A percentile compares a stretch with the other conserved stretches of the same genome.
Evolutionary conservation across 2,329 filamentous ascomycete species (phyloP).

Genomic region (Fusarium siculi): DNA sequence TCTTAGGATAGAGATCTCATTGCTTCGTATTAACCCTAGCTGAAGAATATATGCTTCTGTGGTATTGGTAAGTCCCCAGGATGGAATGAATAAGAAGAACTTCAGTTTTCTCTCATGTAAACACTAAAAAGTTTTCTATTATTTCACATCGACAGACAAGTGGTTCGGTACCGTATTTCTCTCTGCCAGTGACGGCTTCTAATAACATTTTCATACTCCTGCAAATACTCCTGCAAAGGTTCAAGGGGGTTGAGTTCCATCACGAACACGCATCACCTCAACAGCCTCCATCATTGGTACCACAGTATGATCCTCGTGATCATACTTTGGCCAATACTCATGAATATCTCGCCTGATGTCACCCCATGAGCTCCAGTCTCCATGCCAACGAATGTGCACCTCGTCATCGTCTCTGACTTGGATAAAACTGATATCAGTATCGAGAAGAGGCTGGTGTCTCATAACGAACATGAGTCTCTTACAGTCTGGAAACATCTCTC

Average conservation of each 20-base stretch:
- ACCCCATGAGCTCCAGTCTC: neutral
- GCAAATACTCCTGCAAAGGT: neutral
- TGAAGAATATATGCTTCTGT: neutral
- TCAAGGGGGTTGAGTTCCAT: neutral
- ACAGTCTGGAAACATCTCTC: neutral
- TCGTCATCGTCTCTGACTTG: rapidly evolving
- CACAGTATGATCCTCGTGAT: neutral
- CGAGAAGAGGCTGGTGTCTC: neutral
- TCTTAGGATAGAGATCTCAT: neutral
- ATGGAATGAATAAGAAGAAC: neutral
- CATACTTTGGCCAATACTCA: neutral
- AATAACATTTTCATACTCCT: neutral
- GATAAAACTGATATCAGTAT: neutral
- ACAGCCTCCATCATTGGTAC: neutral
- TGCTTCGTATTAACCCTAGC: neutral
- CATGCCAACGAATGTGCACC: neutral
- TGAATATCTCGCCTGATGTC: neutral
- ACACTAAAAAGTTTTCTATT: neutral
- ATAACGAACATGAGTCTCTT: neutral
- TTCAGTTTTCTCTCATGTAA: neutral
- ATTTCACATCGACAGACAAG: neutral
- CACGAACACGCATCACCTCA: neutral
- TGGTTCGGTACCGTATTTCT: neutral
- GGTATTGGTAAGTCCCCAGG: neutral
- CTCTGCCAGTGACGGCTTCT: neutral